phyloP scores from a whole-genome alignment of 495 filamentous ascomycete species.

The Pseudoneurospora amorphoporcata region DNA sequence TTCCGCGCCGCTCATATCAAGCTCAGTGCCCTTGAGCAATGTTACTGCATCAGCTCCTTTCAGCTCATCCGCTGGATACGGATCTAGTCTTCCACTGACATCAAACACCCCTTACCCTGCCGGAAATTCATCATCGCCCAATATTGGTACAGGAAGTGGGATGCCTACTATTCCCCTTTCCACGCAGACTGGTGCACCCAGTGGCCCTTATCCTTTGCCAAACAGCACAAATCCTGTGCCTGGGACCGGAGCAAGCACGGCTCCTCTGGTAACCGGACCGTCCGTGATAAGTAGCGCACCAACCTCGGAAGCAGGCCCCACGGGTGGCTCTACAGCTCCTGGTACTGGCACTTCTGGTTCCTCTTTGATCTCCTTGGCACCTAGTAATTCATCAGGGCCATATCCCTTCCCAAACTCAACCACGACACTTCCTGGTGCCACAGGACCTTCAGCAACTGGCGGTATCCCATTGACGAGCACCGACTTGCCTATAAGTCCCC shows the following conservation, averaged over 20 bases:
- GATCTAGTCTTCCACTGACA: not conserved
- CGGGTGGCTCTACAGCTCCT: not conserved
- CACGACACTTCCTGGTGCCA: not conserved
- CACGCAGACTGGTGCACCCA: not conserved
- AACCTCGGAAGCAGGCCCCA: not conserved
- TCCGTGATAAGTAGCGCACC: constrained; percentile 5
- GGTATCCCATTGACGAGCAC: not conserved
- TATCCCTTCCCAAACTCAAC: not conserved
- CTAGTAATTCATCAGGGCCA: not conserved
- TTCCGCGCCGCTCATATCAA: not conserved
- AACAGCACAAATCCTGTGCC: constrained; percentile 2
- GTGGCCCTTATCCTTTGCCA: constrained; percentile 4
- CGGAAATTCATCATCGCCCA: not conserved
- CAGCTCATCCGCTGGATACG: not conserved
- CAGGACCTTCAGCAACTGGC: not conserved
- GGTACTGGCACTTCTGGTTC: not conserved
- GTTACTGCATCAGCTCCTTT: not conserved
- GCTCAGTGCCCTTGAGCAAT: not conserved
- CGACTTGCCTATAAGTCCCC: not conserved
- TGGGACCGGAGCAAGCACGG: constrained; percentile 2
- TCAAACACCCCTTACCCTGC: not conserved
- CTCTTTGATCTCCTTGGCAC: not conserved
- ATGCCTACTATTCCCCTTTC: not conserved
- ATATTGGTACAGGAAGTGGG: not conserved
- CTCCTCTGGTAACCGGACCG: not conserved